phyloP scores from a whole-genome alignment of 768 basidiomycete species.

The Xerocomellus intermedius region DNA sequence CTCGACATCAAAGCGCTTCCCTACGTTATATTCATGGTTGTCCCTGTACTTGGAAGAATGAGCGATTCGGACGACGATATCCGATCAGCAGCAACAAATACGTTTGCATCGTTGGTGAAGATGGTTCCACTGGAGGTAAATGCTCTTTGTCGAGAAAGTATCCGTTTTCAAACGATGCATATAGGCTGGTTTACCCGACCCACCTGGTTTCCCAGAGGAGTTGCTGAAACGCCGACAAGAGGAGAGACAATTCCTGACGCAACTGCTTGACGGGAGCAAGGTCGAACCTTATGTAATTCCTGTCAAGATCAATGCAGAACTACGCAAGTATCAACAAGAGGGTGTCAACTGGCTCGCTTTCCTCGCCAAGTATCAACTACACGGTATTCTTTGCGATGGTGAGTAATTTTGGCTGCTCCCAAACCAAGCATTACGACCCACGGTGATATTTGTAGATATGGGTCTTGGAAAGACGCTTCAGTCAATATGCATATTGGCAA shows the following conservation, averaged over 20 bases:
- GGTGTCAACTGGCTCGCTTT: conserved; percentile 99
- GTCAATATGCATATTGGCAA: conserved; percentile 93
- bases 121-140: conserved; percentile 96
- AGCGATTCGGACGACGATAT: conserved; percentile 92
- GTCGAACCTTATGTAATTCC: conserved; percentile 89
- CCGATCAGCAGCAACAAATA: conserved; percentile 92
- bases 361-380: conserved; percentile 94
- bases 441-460: conserved; percentile 67
- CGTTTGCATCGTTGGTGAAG: conserved; percentile 95
- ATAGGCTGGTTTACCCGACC: conserved; percentile 95
- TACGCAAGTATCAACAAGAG: conserved; percentile 97
- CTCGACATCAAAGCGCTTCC: conserved; percentile 94
- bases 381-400: conserved; percentile 98
- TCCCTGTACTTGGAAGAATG: conserved; percentile 96
- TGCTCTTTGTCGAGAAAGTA: background rate
- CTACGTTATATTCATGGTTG: conserved; percentile 95
- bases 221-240: conserved; percentile 80
- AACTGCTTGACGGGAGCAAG: conserved; percentile 92
- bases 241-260: conserved; percentile 89
- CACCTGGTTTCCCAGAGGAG: conserved; percentile 86
- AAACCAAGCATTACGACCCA: background rate
- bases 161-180: background rate
- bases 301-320: conserved; percentile 84
- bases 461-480: conserved; percentile 97
- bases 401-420: conserved; percentile 20